phyloP scores from a whole-genome alignment of 2,329 filamentous ascomycete genomes.

The Aspergillus tanneri region DNA sequence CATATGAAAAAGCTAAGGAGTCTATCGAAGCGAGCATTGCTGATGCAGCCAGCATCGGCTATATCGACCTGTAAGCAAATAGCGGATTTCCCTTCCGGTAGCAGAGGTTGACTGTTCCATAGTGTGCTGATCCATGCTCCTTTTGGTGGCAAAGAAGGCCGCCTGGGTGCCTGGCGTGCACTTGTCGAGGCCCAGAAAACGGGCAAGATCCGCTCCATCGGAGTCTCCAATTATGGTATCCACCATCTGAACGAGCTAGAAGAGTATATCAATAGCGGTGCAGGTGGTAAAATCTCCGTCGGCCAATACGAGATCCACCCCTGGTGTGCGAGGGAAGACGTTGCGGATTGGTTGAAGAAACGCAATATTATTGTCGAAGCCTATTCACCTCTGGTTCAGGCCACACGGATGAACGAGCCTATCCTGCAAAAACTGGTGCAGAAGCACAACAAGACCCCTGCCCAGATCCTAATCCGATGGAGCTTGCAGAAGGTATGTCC shows the following conservation, averaged over 20 bases:
- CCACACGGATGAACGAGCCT: conserved; percentile 52
- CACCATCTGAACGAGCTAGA: conserved; percentile 43
- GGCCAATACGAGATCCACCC: conserved; percentile 90
- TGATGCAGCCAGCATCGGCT: conserved; percentile 61
- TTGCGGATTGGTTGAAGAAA: conserved; percentile 72
- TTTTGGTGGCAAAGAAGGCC: conserved; percentile 38
- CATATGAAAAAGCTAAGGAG: conserved; percentile 64
- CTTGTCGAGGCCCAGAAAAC: conserved; percentile 42
- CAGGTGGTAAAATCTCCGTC: conserved; percentile 70
- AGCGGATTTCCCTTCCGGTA: background rate
- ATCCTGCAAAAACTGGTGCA: conserved; percentile 51
- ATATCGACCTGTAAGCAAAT: conserved; percentile 61
- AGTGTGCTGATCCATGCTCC: conserved; percentile 44
- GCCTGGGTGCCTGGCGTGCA: conserved; percentile 42
- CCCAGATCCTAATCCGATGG: conserved; percentile 62
- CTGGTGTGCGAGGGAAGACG: conserved; percentile 77
- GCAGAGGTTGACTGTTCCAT: background rate
- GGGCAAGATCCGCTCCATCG: conserved; percentile 42
- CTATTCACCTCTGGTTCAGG: conserved; percentile 50
- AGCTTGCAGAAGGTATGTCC: conserved; percentile 56
- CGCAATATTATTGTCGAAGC: conserved; percentile 62
- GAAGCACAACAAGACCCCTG: conserved; percentile 59
- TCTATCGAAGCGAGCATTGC: conserved; percentile 64
- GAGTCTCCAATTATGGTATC: conserved; percentile 44
- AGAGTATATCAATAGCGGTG: conserved; percentile 38